A percentile compares a stretch with the other conserved stretches of the same genome.
Evolutionary conservation across 75 land plant genomes (phyloP).

Genomic region (Cunninghamia lanceolata): DNA sequence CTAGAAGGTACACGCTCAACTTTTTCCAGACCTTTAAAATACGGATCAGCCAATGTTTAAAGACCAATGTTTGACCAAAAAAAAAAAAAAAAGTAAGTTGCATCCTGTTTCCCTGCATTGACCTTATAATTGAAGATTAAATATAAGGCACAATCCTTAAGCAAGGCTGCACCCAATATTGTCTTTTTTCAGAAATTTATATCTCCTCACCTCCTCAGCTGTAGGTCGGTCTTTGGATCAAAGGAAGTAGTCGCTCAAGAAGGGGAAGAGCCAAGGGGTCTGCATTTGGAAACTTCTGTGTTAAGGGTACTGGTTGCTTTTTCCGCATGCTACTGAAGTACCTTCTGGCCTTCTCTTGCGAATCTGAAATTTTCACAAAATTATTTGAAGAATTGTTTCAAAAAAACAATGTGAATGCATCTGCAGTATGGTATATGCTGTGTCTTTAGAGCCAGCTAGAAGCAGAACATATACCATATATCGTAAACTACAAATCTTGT

Average conservation of each 20-base stretch:
- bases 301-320: conserved; percentile 53
- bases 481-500: neutral
- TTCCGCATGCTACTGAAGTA: conserved; percentile 67
- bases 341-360: conserved; percentile 80
- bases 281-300: conserved; percentile 62
- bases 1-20: conserved; percentile 63
- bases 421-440: neutral
- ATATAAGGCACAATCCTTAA: too few relatives aligned
- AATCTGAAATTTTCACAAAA: conserved; percentile 37
- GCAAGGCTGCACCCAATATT: neutral
- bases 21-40: conserved; percentile 69
- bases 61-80: conserved; percentile 7
- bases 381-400: neutral
- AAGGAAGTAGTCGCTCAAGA: conserved; percentile 63
- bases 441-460: neutral
- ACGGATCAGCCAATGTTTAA: conserved; percentile 84
- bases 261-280: conserved; percentile 68
- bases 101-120: neutral
- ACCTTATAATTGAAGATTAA: conserved; percentile 7
- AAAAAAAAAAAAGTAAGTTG: neutral
- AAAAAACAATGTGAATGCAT: neutral
- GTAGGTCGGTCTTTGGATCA: conserved; percentile 72
- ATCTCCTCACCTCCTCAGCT: conserved; percentile 62
- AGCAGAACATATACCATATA: conserved; percentile 1
- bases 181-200: neutral